Evolutionary conservation across 2,329 filamentous ascomycete genomes (phyloP).

Genomic region (Fusarium bactridioides): DNA sequence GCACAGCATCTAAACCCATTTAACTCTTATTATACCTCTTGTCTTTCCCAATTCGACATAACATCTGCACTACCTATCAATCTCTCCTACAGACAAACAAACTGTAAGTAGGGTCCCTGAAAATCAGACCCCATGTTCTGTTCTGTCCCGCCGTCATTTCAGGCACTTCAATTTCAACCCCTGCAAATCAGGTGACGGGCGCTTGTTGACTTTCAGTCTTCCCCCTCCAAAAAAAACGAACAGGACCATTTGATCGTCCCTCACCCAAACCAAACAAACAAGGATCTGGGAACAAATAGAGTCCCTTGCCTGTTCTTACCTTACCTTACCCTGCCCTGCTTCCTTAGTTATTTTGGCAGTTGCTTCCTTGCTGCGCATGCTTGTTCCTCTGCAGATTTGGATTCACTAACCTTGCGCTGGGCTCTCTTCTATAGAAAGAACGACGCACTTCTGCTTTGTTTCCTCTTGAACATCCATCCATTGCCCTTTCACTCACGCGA

Average conservation of each 20-base stretch:
- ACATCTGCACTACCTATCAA: background rate
- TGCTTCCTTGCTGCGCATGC: slow-evolving; percentile 17
- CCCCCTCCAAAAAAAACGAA: slow-evolving; percentile 37
- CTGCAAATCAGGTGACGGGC: slow-evolving; percentile 40
- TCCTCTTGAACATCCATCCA: slow-evolving; percentile 23
- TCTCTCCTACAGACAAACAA: background rate
- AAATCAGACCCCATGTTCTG: slow-evolving; percentile 13
- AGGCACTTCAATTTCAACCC: slow-evolving; percentile 23
- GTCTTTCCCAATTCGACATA: slow-evolving; percentile 6
- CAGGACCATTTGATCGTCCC: slow-evolving; percentile 17
- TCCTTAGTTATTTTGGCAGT: slow-evolving; percentile 9
- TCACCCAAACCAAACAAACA: slow-evolving; percentile 36
- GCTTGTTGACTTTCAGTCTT: slow-evolving; percentile 39
- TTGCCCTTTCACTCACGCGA: slow-evolving; percentile 28
- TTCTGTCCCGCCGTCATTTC: slow-evolving; percentile 3
- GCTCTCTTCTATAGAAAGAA: slow-evolving; percentile 34
- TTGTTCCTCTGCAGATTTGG: slow-evolving; percentile 21
- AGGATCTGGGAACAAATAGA: slow-evolving; percentile 34
- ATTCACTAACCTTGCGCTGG: slow-evolving; percentile 31
- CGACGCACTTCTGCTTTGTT: slow-evolving; percentile 37
- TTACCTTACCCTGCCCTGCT: slow-evolving; percentile 2
- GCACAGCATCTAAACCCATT: slow-evolving; percentile 6
- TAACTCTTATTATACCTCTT: slow-evolving; percentile 8
- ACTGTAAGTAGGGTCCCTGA: background rate
- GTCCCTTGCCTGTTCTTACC: background rate